Conservation (phyloP, 2,329 filamentous ascomycete species). For the Trichoderma sp. region DNA sequence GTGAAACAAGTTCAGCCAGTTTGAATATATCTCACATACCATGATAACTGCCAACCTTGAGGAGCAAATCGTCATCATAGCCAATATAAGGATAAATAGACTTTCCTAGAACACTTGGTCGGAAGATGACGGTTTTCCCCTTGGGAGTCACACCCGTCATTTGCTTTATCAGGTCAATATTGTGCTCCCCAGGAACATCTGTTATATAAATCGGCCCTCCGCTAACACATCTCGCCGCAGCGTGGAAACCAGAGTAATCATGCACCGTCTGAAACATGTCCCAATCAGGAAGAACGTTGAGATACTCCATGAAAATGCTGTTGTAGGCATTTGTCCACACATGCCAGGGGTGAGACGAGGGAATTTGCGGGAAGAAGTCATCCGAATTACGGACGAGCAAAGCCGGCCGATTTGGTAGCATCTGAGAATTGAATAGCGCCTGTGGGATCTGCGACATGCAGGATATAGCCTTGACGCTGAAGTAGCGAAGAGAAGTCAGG, state of each 20-base stretch:
- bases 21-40: constrained; percentile 42
- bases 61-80: constrained; percentile 69
- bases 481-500: constrained; percentile 71
- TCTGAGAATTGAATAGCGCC: constrained; percentile 78
- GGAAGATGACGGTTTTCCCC: constrained; percentile 75
- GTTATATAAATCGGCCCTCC: constrained; percentile 95
- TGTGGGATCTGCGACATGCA: constrained; percentile 94
- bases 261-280: constrained; percentile 67
- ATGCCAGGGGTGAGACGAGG: constrained; percentile 86
- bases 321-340: constrained; percentile 94
- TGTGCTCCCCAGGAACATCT: constrained; percentile 79
- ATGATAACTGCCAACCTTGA: constrained; percentile 78
- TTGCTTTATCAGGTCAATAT: constrained; percentile 70
- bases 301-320: constrained; percentile 72
- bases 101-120: constrained; percentile 72
- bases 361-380: constrained; percentile 85
- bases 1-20: not conserved
- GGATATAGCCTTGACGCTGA: constrained; percentile 74
- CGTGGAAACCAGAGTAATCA: constrained; percentile 77
- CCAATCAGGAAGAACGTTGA: constrained; percentile 85
- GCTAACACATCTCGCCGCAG: constrained; percentile 82
- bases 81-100: constrained; percentile 69
- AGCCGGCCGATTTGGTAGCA: constrained; percentile 70
- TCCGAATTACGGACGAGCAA: constrained; percentile 82
- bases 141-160: constrained; percentile 74